These are phyloP conservation scores for Cylindrotheca closterium DNA, from an alignment of 108 stramenopile species.

Conservation along the genomic window DNA sequence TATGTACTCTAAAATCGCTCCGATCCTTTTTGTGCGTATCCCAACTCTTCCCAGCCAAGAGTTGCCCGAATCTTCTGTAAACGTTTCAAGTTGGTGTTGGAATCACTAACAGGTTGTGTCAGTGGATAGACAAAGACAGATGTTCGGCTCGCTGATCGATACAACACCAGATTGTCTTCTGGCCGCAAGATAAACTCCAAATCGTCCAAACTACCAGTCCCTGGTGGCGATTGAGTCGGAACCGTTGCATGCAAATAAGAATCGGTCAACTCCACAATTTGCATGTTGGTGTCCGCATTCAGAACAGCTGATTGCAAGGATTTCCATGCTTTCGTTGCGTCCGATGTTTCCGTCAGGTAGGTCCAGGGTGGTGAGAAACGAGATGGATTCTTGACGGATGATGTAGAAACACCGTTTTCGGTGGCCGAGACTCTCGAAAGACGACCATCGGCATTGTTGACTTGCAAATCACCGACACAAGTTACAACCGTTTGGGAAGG, in stretches of 20 bases:
- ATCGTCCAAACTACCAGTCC: constrained; percentile 72
- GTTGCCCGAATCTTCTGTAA: constrained; percentile 72
- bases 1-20: background rate
- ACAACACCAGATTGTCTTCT: constrained; percentile 84
- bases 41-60: constrained; percentile 80
- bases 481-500: constrained; percentile 73
- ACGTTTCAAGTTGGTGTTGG: constrained; percentile 80
- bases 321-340: constrained; percentile 66
- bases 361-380: constrained; percentile 82
- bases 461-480: constrained; percentile 59
- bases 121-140: constrained; percentile 91
- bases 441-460: constrained; percentile 50
- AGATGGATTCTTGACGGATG: constrained; percentile 74
- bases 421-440: constrained; percentile 74
- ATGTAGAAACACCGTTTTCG: constrained; percentile 77
- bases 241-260: constrained; percentile 76
- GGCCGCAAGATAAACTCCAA: constrained; percentile 88
- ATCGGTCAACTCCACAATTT: constrained; percentile 77
- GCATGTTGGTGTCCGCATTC: constrained; percentile 48
- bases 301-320: constrained; percentile 61
- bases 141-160: constrained; percentile 78
- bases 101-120: constrained; percentile 88
- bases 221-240: constrained; percentile 67
- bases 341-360: constrained; percentile 74
- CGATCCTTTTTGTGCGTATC: constrained; percentile 51